A percentile compares a stretch with the other conserved stretches of the same genome.
phyloP scores from a whole-genome alignment of 1,139 yeast species.

The Pneumocystis sp. region DNA sequence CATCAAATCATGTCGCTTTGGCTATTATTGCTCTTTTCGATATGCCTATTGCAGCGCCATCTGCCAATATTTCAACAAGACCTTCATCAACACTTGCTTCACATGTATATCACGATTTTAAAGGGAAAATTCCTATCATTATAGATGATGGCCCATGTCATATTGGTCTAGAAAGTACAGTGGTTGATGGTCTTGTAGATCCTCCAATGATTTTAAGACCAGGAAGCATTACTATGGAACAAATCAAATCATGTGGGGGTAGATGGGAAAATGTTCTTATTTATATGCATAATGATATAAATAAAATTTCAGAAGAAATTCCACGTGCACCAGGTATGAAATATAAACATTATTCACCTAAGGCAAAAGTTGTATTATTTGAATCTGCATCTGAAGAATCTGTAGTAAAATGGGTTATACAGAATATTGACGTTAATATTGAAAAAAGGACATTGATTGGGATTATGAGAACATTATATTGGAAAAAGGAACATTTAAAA shows the following conservation, averaged over 20 bases:
- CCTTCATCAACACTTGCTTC: slow-evolving; percentile 85
- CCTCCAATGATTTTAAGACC: slow-evolving; percentile 90
- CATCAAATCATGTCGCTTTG: slow-evolving; percentile 74
- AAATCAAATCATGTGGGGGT: slow-evolving; percentile 52
- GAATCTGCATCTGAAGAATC: slow-evolving; percentile 25
- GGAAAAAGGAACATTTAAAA: not conserved
- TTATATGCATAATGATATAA: slow-evolving; percentile 12
- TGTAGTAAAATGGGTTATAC: not conserved
- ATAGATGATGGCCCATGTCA: slow-evolving; percentile 79
- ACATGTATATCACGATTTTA: slow-evolving; percentile 68
- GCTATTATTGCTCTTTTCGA: slow-evolving; percentile 79
- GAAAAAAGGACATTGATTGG: not conserved
- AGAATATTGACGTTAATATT: slow-evolving; percentile 3
- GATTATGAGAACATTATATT: not conserved
- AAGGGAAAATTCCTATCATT: slow-evolving; percentile 69
- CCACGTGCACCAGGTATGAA: slow-evolving; percentile 98
- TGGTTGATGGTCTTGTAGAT: slow-evolving; percentile 65
- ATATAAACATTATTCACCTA: slow-evolving; percentile 86
- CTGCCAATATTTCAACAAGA: slow-evolving; percentile 89
- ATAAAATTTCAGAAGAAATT: slow-evolving; percentile 33
- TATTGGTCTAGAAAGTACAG: slow-evolving; percentile 93
- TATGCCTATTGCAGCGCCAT: slow-evolving; percentile 89
- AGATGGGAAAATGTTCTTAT: slow-evolving; percentile 48
- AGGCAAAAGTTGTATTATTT: slow-evolving; percentile 66
- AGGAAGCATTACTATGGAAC: slow-evolving; percentile 79